phyloP scores from a whole-genome alignment of 176 grass and related monocot genomes.

The Areca catechu region DNA sequence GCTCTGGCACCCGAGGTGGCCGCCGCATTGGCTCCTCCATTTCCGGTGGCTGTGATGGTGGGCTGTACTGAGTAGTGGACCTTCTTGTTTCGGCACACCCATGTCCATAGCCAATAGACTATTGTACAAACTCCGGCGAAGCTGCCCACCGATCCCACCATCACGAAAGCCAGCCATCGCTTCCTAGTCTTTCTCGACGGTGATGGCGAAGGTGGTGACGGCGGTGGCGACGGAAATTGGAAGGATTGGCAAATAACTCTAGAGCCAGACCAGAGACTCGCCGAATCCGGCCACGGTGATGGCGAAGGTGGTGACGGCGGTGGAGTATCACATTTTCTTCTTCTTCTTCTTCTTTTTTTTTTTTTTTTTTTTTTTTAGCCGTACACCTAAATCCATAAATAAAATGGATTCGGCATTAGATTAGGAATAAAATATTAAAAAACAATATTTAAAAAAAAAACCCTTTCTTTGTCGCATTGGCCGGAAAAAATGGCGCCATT shows the following conservation, averaged over 20 bases:
- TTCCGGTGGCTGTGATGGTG: constrained; percentile 9
- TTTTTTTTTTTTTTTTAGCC: too few species aligned
- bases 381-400: too few species aligned
- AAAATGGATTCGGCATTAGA: too few species aligned
- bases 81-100: constrained; percentile 58
- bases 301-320: too few species aligned
- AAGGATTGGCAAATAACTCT: constrained; percentile 35
- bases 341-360: too few species aligned
- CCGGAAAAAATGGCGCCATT: too few species aligned
- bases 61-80: constrained; percentile 89
- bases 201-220: too few species aligned
- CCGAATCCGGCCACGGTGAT: too few species aligned
- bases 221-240: not conserved
- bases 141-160: constrained; percentile 50
- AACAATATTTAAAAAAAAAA: too few species aligned
- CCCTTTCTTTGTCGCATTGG: too few species aligned
- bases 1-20: not conserved
- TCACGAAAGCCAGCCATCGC: constrained; percentile 44
- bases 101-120: constrained; percentile 43
- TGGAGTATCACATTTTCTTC: too few species aligned
- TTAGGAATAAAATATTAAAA: too few species aligned
- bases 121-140: constrained; percentile 57
- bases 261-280: constrained; percentile 22
- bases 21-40: not conserved
- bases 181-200: not conserved